phyloP scores from a whole-genome alignment of 176 grass and related monocot species.

The Musa itinerans region DNA sequence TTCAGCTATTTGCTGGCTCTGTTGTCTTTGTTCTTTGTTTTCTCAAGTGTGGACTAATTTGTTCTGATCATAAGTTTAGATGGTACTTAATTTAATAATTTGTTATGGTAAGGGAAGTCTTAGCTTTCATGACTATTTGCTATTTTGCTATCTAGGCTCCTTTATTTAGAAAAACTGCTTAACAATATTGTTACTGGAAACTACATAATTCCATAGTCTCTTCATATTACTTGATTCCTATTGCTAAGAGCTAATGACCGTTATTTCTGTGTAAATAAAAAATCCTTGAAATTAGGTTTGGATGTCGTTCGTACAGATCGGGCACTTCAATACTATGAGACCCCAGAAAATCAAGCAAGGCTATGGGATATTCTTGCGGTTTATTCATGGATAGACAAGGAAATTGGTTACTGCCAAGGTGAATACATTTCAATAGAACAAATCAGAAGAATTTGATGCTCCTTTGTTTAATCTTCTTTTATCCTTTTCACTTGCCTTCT shows the following conservation, averaged over 20 bases:
- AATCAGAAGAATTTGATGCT: no score
- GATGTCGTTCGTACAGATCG: constrained; percentile 95
- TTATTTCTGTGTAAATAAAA: neutral
- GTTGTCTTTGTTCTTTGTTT: neutral
- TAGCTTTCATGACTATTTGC: neutral
- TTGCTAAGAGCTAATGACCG: neutral
- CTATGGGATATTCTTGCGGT: constrained; percentile 92
- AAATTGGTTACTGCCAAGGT: constrained; percentile 97
- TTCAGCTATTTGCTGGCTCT: neutral
- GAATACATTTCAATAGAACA: constrained; percentile 6
- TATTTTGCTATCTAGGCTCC: no score
- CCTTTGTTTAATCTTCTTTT: no score
- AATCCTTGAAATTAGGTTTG: constrained; percentile 39
- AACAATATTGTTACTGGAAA: neutral
- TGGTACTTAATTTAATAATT: neutral
- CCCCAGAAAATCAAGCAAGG: constrained; percentile 51
- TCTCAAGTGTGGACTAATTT: neutral
- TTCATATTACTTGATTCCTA: neutral
- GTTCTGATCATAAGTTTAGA: neutral
- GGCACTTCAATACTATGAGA: constrained; percentile 80
- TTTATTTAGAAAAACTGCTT: no score
- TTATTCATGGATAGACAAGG: constrained; percentile 91
- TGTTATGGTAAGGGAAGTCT: neutral
- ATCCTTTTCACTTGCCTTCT: no score
- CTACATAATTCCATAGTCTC: neutral